phyloP scores from a whole-genome alignment of 306 rosid genomes.

The Prunus armeniaca region DNA sequence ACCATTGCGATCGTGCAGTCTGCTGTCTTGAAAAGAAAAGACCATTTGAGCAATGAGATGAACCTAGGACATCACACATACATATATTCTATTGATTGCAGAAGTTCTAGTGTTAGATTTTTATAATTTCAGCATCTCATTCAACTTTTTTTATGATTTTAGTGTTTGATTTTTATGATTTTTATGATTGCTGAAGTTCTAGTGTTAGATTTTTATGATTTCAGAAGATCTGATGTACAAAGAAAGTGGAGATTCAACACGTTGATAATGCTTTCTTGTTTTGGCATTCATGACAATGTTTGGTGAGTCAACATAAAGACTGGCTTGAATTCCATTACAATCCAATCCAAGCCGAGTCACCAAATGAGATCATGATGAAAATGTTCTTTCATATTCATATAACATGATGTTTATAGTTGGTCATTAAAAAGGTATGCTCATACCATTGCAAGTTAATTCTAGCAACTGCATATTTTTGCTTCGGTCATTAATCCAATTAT shows the following conservation, averaged over 20 bases:
- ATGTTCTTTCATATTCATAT: no score
- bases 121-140: not conserved
- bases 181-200: not conserved
- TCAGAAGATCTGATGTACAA: not conserved
- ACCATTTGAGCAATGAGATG: not conserved
- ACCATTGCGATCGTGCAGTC: not conserved
- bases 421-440: no score
- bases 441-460: not conserved
- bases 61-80: not conserved
- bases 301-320: no score
- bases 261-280: not conserved
- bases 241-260: not conserved
- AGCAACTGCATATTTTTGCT: constrained; percentile 24
- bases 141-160: not conserved
- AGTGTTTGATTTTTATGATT: not conserved
- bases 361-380: no score
- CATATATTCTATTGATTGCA: not conserved
- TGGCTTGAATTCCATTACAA: no score
- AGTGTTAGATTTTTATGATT: not conserved
- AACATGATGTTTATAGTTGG: no score
- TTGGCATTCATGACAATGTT: no score
- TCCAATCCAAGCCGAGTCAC: no score
- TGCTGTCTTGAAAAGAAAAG: not conserved
- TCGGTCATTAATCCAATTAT: constrained; percentile 19
- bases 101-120: not conserved